A percentile compares a stretch with the other conserved stretches of the same genome.
These are phyloP conservation scores for Lachnellula cervina DNA, from an alignment of 2,329 filamentous ascomycete species.

Conservation along the genomic window DNA sequence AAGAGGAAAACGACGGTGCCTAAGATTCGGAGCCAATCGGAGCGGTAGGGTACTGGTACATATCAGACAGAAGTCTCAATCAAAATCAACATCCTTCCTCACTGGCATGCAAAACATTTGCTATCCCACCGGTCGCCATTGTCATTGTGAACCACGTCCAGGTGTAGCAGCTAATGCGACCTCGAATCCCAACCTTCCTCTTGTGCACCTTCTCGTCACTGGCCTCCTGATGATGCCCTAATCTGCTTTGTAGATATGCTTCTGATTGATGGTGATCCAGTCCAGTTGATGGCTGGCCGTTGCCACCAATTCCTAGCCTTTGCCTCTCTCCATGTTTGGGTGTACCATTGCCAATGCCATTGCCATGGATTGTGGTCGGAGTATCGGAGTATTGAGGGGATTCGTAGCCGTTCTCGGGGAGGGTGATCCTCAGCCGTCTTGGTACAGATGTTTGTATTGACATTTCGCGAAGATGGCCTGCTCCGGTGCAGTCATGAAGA, in stretches of 20 bases:
- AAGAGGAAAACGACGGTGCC: constrained; percentile 58
- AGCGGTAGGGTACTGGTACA: constrained; percentile 45
- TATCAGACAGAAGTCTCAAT: constrained; percentile 20
- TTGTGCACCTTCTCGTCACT: constrained; percentile 24
- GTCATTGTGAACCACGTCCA: constrained; percentile 72
- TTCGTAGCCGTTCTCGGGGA: constrained; percentile 33
- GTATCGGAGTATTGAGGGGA: constrained; percentile 28
- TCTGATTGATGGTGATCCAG: neutral
- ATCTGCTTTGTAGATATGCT: neutral
- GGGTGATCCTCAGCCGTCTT: constrained; percentile 17
- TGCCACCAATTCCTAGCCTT: neutral
- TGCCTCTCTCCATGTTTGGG: constrained; percentile 6
- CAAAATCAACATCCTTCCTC: constrained; percentile 23
- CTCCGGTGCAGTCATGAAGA: constrained; percentile 45
- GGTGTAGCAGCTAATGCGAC: constrained; percentile 48
- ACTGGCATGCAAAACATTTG: constrained; percentile 52
- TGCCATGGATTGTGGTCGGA: neutral
- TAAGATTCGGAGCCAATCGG: constrained; percentile 52
- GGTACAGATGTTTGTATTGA: constrained; percentile 28
- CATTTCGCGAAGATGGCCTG: constrained; percentile 37
- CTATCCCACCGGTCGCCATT: constrained; percentile 52
- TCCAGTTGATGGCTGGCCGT: neutral
- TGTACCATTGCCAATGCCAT: constrained; percentile 8
- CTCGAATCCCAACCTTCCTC: constrained; percentile 40
- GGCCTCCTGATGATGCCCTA: neutral